phyloP scores from a whole-genome alignment of 345 rosid species.

The Gossypium anomalum region DNA sequence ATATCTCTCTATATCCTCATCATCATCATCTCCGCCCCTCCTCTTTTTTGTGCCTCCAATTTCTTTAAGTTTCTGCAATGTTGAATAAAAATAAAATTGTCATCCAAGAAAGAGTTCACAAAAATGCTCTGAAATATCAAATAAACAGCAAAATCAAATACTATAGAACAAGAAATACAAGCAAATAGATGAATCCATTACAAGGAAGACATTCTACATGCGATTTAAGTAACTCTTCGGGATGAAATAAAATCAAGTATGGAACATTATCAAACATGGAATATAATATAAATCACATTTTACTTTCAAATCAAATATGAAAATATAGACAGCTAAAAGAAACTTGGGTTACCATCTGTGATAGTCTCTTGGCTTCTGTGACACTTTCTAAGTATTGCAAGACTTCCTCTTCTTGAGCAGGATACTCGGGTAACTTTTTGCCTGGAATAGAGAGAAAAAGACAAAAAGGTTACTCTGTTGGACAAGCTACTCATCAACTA shows the following conservation, averaged over 20 bases:
- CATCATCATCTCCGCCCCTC: background rate
- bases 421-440: constrained; percentile 62
- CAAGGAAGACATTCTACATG: background rate
- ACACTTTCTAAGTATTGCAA: constrained; percentile 42
- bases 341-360: constrained; percentile 12
- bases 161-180: background rate
- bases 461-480: background rate
- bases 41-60: background rate
- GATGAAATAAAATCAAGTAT: background rate
- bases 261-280: background rate
- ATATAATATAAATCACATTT: no score
- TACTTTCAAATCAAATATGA: background rate
- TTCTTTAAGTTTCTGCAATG: constrained; percentile 4
- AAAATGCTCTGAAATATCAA: background rate
- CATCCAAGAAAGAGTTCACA: background rate
- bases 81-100: background rate
- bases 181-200: background rate
- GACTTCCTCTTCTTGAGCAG: constrained; percentile 76
- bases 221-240: background rate
- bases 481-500: background rate
- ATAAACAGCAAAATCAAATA: background rate
- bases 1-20: background rate
- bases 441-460: constrained; percentile 38
- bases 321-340: background rate
- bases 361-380: constrained; percentile 9